Evolutionary conservation across 768 basidiomycete genomes (phyloP), one percentile per base, ranked within the genome.

Genomic region (Calocera cornea): DNA sequence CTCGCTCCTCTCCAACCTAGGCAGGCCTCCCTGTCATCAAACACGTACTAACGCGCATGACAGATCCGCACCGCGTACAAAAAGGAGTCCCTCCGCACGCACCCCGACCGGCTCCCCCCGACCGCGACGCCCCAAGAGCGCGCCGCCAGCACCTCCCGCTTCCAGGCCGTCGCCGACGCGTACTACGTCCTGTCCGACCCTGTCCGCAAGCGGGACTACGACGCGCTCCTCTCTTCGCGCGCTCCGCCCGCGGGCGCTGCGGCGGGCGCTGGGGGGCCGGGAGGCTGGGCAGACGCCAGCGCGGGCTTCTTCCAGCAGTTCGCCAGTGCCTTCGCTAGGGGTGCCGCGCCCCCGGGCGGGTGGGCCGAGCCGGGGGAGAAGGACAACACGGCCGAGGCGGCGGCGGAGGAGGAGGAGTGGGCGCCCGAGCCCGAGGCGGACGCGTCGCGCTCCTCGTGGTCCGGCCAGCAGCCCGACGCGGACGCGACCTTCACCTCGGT

Each of bases 401-500:
- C 92, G 34, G 80, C 94, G 73, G 83, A 93, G 14, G 86, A 94
- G 63, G 81, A 84, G 41, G 85, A 94, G 8, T 97, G 95, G 74
- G 86, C 88, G 1, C 88, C 95, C 73, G 92, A 90, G 2, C 95
- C 95, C 70, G 93, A 95, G 69, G 93, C 95, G 70, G 93, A 95
- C 69, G 93, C 95, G 73, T 14, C 8, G 34, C 11, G 12, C 41
- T 27, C 27, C 50, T n/a, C 44, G 19, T 34, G 64, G 34, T 19
- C 22, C 44, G 36, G 29, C 31, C 24, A 22, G 41, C 14, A 41
- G 17, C 38, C 64, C 24, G 24, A 40, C 24, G 8, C 54, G 54
- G 38, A 65, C 40, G 5, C 36, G 31, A 33, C 33, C 3, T n/a
- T 67, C 64, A 40, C 44, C 49, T 7, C 27, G 50, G n/a, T 36